Percentiles rank a stretch among this genome's conserved stretches.
These are phyloP conservation scores for Oryza glaberrima DNA, from an alignment of 176 grass and related monocot species.

Conservation along the genomic window DNA sequence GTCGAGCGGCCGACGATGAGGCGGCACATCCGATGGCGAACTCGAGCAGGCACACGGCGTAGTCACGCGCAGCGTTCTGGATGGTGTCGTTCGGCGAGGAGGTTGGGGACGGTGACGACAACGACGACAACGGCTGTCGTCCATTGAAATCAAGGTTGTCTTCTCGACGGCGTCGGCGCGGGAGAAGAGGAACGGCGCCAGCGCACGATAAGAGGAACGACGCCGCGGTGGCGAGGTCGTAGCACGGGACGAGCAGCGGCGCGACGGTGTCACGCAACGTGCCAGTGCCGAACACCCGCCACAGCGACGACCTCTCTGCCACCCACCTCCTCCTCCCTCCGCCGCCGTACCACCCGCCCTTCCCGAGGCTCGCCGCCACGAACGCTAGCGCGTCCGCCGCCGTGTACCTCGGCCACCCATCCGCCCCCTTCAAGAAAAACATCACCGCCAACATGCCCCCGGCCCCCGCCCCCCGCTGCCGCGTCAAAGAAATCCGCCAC, in stretches of 20 bases:
- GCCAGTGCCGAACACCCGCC: constrained; percentile 62
- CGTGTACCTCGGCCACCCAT: constrained; percentile 49
- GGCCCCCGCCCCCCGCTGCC: constrained; percentile 48
- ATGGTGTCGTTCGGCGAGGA: too few relatives aligned
- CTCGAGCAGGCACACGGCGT: too few relatives aligned
- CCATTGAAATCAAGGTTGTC: constrained; percentile 74
- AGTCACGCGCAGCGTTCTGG: too few relatives aligned
- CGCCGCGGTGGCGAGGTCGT: constrained; percentile 64
- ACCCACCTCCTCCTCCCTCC: constrained; percentile 5
- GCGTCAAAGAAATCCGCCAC: constrained; percentile 86
- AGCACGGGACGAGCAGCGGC: constrained; percentile 86
- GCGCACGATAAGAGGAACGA: constrained; percentile 92
- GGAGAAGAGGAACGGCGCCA: constrained; percentile 86
- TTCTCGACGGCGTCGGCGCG: constrained; percentile 88
- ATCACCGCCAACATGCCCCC: constrained; percentile 70
- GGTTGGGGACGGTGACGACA: too few relatives aligned
- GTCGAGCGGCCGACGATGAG: too few relatives aligned
- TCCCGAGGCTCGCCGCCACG: constrained; percentile 42
- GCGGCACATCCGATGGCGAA: too few relatives aligned
- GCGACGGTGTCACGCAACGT: constrained; percentile 76
- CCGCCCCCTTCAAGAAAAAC: constrained; percentile 54
- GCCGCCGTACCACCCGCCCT: not conserved
- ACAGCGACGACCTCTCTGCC: not conserved
- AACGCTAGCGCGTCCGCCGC: constrained; percentile 65
- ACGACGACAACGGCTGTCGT: too few relatives aligned